Evolutionary conservation across 345 rosid genomes (phyloP), one percentile per base, ranked within the genome.

Genomic region (Acer saccharum): DNA sequence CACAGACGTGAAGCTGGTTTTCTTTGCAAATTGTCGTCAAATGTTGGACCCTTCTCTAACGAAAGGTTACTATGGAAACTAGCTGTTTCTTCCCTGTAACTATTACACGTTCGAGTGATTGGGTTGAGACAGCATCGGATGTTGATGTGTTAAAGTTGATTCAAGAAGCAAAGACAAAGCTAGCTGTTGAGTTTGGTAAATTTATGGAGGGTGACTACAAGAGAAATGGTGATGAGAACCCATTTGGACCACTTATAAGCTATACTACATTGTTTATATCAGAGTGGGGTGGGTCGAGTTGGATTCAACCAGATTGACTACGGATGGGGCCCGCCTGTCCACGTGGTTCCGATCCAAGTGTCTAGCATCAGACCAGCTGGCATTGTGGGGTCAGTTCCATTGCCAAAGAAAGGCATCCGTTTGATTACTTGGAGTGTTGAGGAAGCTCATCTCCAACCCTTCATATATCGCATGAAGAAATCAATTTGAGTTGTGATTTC

Each of bases 361-460:
- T 81, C 89, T 1, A 78, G 85, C 29, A 71, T 90, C 20, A 87
- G 86, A 55, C 95, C 91, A 0, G 90, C 76, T 58, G 91, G 92
- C 50, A 88, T 93, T 52, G 73, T 91, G 43, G 92, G 91, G 35
- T 83, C 82, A 1, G 18, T 87, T 81, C 93, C 95, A 7, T 77
- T 80, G 82, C 90, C 90, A 0, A 58, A 68, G 69, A 80, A 83
- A 74, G 95, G 95, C 18, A 41, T 86, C 35, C 89, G 92, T n/a
- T 76, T 91, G 86, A 90, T 87, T 93, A 90, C 92, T 1, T 90
- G 95, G 98, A 86, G 93, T 41, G 89, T 91, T 20, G 83, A 85
- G 78, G 83, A 88, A 72, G 76, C 68, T 35, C 91, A 88, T 65
- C 83, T 83, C 10, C 79, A 57, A 39, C 74, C 76, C 11, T 86